Evolutionary conservation across 1,284 basidiomycete genomes (phyloP), one percentile per base, ranked within the genome.

Genomic region (Sutorius eximius): DNA sequence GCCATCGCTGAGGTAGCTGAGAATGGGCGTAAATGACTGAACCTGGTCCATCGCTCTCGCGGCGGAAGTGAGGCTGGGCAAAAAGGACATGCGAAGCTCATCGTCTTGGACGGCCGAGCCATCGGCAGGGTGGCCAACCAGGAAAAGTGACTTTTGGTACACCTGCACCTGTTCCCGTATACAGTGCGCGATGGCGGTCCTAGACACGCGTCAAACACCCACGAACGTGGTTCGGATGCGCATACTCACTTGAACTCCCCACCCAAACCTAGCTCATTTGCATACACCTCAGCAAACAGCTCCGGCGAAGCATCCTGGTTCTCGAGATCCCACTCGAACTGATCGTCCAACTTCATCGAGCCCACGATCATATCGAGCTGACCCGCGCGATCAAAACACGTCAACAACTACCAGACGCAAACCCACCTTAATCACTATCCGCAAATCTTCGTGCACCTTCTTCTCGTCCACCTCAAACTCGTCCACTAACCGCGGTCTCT

Each of bases 261-360:
- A 33, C 83, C 82, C 18, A 99, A 76, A 1, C 97, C 97, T 16
- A 99, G 77, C 65, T 99, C 97, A 24, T 82, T 83, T 3, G 87
- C 80, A 71, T 97, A 98, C 0, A 88, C 79, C 60, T 91, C 89
- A 9, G 96, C 94, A 72, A 99, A 99, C 49, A 89, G 86, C 72
- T 99, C 97, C 0, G 96, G 94, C 1, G 90, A 89, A 2, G 91
- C 87, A 46, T 80, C 77, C 34, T 82, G 77, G 60, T 89, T 89
- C 65, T 89, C 87, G 44, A 98, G 75, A 72, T 99, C 96, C 97
- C 97, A 99, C 71, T 99, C 97, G 68, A 99, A 97, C 67, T 95
- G 92, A 74, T 99, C 97, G 51, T 95, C 89, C 29, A 99, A 82
- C 71, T 97, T 95, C 76, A 95, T 87, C 18, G 88, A 87, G 32